phyloP scores from a whole-genome alignment of 1,284 basidiomycete genomes.

The Pseudozyma hubeiensis region DNA sequence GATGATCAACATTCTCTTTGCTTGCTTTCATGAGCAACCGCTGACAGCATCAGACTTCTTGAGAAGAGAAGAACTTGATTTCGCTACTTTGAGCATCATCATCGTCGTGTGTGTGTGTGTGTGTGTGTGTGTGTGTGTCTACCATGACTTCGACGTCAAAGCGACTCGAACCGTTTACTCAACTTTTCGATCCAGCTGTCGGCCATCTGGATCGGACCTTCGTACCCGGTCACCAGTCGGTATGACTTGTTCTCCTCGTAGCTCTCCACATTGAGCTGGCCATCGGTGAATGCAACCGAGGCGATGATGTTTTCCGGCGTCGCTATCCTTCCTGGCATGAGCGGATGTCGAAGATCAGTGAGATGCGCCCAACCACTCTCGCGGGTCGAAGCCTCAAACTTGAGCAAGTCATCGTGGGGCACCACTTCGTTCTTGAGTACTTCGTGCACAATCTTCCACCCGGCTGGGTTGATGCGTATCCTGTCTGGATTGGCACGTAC shows the following conservation, averaged over 20 bases:
- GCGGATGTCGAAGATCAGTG: constrained; percentile 54
- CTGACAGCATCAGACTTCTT: too few relatives aligned
- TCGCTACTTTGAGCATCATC: neutral
- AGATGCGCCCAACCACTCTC: constrained; percentile 65
- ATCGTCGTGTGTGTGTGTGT: neutral
- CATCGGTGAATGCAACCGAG: constrained; percentile 61
- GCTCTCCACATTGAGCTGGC: constrained; percentile 47
- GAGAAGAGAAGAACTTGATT: too few relatives aligned
- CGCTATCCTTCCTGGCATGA: constrained; percentile 64
- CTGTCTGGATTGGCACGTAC: constrained; percentile 52
- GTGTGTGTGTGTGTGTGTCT: neutral
- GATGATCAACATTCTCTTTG: too few relatives aligned
- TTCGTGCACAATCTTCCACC: constrained; percentile 58
- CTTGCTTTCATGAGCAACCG: too few relatives aligned
- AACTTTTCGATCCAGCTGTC: constrained; percentile 46
- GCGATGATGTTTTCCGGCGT: constrained; percentile 65
- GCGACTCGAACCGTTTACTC: constrained; percentile 27
- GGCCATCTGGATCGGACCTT: constrained; percentile 60
- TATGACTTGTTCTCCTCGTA: constrained; percentile 64
- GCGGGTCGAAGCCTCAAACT: constrained; percentile 59
- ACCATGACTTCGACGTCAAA: neutral
- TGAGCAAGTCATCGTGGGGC: constrained; percentile 54
- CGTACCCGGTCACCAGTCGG: constrained; percentile 57
- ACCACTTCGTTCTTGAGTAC: constrained; percentile 56
- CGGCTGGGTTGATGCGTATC: constrained; percentile 51